Evolutionary conservation across 345 rosid genomes (phyloP), one percentile per base, ranked within the genome.

Genomic region (Dipteronia dyeriana): DNA sequence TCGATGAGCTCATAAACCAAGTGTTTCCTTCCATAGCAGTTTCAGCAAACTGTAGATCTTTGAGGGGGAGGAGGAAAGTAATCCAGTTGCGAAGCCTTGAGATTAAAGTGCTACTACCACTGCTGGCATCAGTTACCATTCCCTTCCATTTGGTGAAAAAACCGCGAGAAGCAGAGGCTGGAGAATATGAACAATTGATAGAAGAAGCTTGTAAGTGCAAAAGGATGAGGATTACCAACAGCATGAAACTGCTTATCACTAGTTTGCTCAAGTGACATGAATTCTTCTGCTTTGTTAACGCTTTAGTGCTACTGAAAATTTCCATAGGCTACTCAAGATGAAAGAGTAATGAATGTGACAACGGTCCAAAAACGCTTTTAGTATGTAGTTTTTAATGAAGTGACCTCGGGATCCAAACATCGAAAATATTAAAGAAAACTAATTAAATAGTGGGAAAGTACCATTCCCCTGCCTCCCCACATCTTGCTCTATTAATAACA

Each of bases 1-100:
- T 81, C 54, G 79, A 53, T 0, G 84, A 84, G 87, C 89, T 88
- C 86, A 88, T 84, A 75, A 87, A 88, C 91, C 91, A 82, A 26
- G 89, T 86, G 83, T 76, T 78, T 5, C 83, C 85, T 10, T 29
- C 75, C 85, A 64, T 81, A 71, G 87, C 78, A 7, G 81, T 76
- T 20, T 78, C 60, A 12, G 83, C 77, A 5, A 77, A 78, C 20
- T 80, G 49, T 26, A 84, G 77, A 74, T 84, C 87, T 75, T 85
- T 82, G 59, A 85, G 82, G 20, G 89, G 13, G 2, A 84, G 13
- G 2, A 84, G 80, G 84, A 82, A 85, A 23, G 84, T 82, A 66
- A 79, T 69, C 0, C 83, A 74, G 73, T 80, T 82, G 60, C 53
- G 77, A 26, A 84, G 82, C 81, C 77, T 78, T 54, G 80, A 34